These are phyloP conservation scores for Xylaria palmicola DNA, from an alignment of 495 filamentous ascomycete genomes.

Conservation along the genomic window DNA sequence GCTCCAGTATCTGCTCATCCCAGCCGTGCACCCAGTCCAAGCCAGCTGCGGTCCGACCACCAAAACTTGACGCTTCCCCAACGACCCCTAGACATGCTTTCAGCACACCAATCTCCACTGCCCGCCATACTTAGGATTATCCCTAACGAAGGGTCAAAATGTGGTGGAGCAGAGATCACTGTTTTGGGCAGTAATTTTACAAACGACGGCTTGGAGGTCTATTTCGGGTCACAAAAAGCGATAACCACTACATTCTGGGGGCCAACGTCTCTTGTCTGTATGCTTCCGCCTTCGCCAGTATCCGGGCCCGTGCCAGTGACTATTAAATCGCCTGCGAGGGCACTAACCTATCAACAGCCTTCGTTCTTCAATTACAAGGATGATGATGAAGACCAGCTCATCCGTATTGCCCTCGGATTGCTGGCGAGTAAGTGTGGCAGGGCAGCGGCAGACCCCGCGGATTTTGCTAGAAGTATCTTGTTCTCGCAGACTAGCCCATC, in stretches of 20 bases:
- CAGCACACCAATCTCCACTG: constrained; percentile 34
- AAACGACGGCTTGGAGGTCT: constrained; percentile 71
- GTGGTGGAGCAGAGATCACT: constrained; percentile 83
- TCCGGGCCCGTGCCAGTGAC: constrained; percentile 74
- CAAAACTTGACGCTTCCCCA: constrained; percentile 40
- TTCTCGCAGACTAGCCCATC: constrained; percentile 24
- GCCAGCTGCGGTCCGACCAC: constrained; percentile 45
- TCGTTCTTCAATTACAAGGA: constrained; percentile 68
- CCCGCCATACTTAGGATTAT: constrained; percentile 75
- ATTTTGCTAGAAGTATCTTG: constrained; percentile 56
- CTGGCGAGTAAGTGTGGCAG: constrained; percentile 58
- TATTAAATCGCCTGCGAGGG: constrained; percentile 55
- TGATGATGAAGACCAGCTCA: constrained; percentile 71
- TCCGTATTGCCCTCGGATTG: constrained; percentile 57
- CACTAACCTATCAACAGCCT: constrained; percentile 39
- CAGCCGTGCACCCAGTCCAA: constrained; percentile 53
- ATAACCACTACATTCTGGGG: constrained; percentile 83
- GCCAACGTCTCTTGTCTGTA: constrained; percentile 76
- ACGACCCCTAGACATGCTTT: constrained; percentile 42
- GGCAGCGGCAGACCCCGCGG: constrained; percentile 47
- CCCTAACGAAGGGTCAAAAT: constrained; percentile 75
- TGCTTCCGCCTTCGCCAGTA: constrained; percentile 70
- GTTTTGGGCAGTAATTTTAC: constrained; percentile 77
- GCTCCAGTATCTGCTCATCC: constrained; percentile 64
- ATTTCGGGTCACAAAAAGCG: constrained; percentile 78